Evolutionary conservation across 1,284 basidiomycete species (phyloP).

Genomic region (Peniophora sp.): DNA sequence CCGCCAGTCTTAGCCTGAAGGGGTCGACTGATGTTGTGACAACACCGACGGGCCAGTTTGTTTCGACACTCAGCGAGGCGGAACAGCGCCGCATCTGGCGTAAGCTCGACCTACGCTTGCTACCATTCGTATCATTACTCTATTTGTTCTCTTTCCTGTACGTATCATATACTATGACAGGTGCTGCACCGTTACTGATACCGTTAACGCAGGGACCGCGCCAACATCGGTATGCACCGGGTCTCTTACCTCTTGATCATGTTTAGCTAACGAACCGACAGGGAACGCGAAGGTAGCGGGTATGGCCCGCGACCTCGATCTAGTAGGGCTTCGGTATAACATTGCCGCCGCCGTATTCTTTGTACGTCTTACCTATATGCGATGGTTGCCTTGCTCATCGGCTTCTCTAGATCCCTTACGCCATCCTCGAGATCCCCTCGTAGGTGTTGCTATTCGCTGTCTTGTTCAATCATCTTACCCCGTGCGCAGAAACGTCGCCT

Average conservation of each 20-base stretch:
- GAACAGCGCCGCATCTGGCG: slow-evolving; percentile 31
- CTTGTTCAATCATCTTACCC: not conserved
- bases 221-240: slow-evolving; percentile 22
- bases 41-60: not conserved
- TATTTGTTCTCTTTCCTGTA: slow-evolving; percentile 53
- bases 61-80: not conserved
- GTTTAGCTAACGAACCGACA: slow-evolving; percentile 1
- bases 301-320: slow-evolving; percentile 13
- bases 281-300: slow-evolving; percentile 16
- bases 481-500: slow-evolving; percentile 10
- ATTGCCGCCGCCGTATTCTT: slow-evolving; percentile 14
- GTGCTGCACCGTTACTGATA: not conserved
- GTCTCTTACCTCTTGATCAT: not conserved
- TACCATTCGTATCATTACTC: slow-evolving; percentile 44
- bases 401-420: slow-evolving; percentile 12
- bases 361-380: slow-evolving; percentile 3
- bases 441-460: not conserved
- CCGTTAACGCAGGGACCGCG: slow-evolving; percentile 24
- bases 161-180: slow-evolving; percentile 13
- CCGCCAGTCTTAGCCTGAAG: no score
- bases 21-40: no score
- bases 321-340: slow-evolving; percentile 14
- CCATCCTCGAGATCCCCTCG: slow-evolving; percentile 12
- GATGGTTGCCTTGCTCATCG: not conserved
- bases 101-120: slow-evolving; percentile 41